A percentile compares a stretch with the other conserved stretches of the same genome.
These are phyloP conservation scores for Saccharomyces hybrid DNA, from an alignment of 1,139 yeast species.

Conservation along the genomic window DNA sequence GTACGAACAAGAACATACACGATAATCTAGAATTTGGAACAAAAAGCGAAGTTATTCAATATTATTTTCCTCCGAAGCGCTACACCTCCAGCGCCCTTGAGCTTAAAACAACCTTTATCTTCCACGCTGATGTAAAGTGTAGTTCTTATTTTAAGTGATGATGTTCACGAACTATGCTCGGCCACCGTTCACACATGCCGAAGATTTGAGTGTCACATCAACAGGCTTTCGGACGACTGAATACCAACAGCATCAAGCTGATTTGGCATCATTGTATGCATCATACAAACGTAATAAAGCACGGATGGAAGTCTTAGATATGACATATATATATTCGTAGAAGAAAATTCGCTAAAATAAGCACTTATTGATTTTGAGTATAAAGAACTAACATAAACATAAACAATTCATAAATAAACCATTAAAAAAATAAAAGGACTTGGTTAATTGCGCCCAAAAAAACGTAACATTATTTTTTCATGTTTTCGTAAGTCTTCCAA, in stretches of 20 bases:
- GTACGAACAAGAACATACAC: neutral
- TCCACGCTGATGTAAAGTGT: neutral
- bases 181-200: neutral
- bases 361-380: neutral
- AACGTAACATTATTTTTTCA: neutral
- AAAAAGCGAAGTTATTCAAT: neutral
- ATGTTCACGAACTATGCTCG: neutral
- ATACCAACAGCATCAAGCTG: neutral
- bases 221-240: neutral
- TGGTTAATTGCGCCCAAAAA: neutral
- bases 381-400: neutral
- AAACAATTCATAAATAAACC: neutral
- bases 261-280: too few species aligned
- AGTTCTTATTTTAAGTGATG: neutral
- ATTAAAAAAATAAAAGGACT: neutral
- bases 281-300: neutral
- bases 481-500: constrained; percentile 6
- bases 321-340: neutral
- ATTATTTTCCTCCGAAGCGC: neutral
- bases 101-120: neutral
- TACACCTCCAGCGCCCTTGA: neutral
- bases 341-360: neutral
- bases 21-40: neutral
- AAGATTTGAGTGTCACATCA: neutral
- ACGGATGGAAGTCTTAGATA: neutral